phyloP scores from a whole-genome alignment of 176 grass and related monocot genomes.

The Phragmites australis region DNA sequence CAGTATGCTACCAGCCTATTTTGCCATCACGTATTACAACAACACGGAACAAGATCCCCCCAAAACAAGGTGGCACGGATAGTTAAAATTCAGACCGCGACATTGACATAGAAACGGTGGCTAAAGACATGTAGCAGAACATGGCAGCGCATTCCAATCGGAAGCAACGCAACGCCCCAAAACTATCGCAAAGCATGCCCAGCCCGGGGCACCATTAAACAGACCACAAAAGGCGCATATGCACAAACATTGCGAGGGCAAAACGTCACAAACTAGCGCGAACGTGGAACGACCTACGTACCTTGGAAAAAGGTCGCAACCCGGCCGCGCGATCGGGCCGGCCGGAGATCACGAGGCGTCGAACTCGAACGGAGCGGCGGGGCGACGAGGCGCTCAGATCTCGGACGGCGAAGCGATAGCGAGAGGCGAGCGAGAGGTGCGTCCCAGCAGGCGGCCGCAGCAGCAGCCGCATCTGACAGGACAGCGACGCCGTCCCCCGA shows the following conservation, averaged over 20 bases:
- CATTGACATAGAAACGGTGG: background rate
- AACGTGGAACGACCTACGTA: background rate
- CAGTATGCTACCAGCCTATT: background rate
- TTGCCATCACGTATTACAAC: background rate
- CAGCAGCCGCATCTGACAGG: background rate
- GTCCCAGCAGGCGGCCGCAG: no score
- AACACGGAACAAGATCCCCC: background rate
- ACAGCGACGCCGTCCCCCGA: slow-evolving; percentile 21
- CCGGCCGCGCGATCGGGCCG: background rate
- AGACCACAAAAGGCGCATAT: background rate
- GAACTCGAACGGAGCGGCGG: background rate
- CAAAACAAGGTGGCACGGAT: background rate
- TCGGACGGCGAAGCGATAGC: background rate
- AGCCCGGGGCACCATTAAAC: background rate
- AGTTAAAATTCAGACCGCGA: background rate
- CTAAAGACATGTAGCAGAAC: background rate
- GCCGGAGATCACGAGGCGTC: slow-evolving; percentile 7
- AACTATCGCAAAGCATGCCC: no score
- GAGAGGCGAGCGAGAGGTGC: background rate
- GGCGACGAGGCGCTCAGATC: background rate
- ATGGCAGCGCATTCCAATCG: slow-evolving; percentile 10
- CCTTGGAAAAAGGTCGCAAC: slow-evolving; percentile 23
- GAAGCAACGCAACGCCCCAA: background rate
- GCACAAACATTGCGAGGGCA: background rate
- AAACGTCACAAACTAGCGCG: background rate